These are phyloP conservation scores for Tetracladium marchalianum DNA, from an alignment of 495 filamentous ascomycete species.

Conservation along the genomic window DNA sequence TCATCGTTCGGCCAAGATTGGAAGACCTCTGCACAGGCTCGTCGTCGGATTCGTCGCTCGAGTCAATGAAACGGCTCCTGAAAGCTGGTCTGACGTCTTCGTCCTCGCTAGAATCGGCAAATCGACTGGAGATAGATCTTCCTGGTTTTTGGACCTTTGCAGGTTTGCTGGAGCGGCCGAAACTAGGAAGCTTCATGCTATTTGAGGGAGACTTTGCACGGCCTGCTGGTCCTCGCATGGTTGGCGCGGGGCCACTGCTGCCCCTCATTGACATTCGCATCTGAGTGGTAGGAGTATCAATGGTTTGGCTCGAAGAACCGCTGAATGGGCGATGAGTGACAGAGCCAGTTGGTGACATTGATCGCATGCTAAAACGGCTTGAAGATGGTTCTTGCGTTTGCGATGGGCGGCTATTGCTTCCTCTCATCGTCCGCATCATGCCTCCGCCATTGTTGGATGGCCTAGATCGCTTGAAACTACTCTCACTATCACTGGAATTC, in stretches of 20 bases:
- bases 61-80: constrained; percentile 70
- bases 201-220: constrained; percentile 25
- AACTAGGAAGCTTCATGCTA: constrained; percentile 30
- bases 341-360: constrained; percentile 31
- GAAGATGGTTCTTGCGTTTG: constrained; percentile 11
- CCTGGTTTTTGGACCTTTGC: neutral
- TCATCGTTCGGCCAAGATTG: constrained; percentile 17
- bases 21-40: constrained; percentile 4
- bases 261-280: constrained; percentile 43
- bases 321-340: constrained; percentile 8
- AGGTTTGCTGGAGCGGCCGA: constrained; percentile 20
- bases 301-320: constrained; percentile 22
- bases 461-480: constrained; percentile 20
- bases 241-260: constrained; percentile 18
- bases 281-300: constrained; percentile 3
- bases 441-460: constrained; percentile 1
- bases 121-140: constrained; percentile 32
- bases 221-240: constrained; percentile 3
- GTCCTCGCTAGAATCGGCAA: constrained; percentile 68
- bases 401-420: neutral
- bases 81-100: constrained; percentile 43
- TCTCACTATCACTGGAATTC: constrained; percentile 18
- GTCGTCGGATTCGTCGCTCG: constrained; percentile 58
- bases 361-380: constrained; percentile 33
- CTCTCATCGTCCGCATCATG: constrained; percentile 18